Percentiles rank a stretch among this genome's conserved stretches.
These are phyloP conservation scores for Colletotrichum sp. DNA, from an alignment of 2,329 filamentous ascomycete species.

Conservation along the genomic window DNA sequence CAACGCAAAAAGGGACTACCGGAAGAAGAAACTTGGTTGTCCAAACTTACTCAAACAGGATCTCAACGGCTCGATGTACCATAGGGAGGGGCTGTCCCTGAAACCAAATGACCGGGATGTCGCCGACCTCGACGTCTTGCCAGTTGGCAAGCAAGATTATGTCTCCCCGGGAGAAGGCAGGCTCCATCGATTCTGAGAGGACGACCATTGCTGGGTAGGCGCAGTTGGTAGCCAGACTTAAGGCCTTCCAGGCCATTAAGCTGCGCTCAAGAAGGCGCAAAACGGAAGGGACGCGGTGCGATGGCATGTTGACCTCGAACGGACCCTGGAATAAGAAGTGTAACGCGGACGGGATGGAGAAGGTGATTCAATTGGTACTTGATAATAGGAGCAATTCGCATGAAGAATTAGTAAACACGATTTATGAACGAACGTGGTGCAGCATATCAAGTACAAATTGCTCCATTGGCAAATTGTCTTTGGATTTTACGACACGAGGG, in stretches of 20 bases:
- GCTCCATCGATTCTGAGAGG: not conserved
- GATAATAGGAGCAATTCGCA: not conserved
- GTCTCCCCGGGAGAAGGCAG: not conserved
- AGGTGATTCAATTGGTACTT: not conserved
- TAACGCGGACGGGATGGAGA: not conserved
- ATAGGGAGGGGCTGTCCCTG: not conserved
- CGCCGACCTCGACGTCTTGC: not conserved
- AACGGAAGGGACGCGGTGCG: not conserved
- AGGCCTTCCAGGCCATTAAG: not conserved
- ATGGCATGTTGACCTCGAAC: not conserved
- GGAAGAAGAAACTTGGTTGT: rapidly evolving
- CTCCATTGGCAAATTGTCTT: not conserved
- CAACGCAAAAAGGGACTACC: rapidly evolving
- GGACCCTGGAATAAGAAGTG: not conserved
- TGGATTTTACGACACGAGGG: not conserved
- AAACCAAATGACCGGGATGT: not conserved
- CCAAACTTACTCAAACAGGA: not conserved
- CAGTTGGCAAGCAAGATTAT: not conserved
- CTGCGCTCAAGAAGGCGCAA: not conserved
- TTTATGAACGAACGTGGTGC: not conserved
- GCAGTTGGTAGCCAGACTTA: not conserved
- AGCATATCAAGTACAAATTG: not conserved
- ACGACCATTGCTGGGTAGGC: not conserved
- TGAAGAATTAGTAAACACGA: not conserved
- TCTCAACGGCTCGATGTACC: not conserved